Percentiles rank a stretch among this genome's conserved stretches.
phyloP scores from a whole-genome alignment of 345 rosid genomes.

The Zanthoxylum bungeanum region DNA sequence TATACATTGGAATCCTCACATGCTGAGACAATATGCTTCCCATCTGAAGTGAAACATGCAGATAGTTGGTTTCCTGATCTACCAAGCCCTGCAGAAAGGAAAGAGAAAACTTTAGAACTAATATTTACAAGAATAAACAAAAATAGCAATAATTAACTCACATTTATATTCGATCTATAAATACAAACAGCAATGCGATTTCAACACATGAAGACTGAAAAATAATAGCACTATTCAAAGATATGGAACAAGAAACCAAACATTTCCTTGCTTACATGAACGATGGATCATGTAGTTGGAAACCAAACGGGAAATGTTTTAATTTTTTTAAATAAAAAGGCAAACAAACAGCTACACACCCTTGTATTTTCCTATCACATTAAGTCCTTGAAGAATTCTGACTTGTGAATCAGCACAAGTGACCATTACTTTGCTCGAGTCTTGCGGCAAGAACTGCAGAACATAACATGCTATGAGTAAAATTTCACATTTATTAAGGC shows the following conservation, averaged over 20 bases:
- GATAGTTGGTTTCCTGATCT: conserved; percentile 57
- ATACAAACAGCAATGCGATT: background rate
- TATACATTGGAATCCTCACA: conserved; percentile 77
- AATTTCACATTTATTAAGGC: background rate
- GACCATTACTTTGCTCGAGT: conserved; percentile 76
- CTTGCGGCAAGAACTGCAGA: conserved; percentile 63
- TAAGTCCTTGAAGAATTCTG: conserved; percentile 70
- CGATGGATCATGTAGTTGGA: background rate
- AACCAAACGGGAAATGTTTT: background rate
- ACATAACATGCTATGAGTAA: background rate
- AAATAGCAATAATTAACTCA: background rate
- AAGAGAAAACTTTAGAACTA: conserved; percentile 8
- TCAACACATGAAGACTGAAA: background rate
- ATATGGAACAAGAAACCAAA: background rate
- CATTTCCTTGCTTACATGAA: background rate
- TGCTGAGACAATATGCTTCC: conserved; percentile 80
- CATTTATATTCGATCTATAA: conserved; percentile 3
- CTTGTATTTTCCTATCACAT: conserved; percentile 67
- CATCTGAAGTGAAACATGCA: conserved; percentile 70
- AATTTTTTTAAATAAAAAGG: background rate
- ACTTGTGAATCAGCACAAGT: conserved; percentile 85
- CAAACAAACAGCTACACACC: conserved; percentile 36
- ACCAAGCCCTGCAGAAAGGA: conserved; percentile 39
- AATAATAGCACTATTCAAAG: background rate
- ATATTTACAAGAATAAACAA: background rate